Percentiles rank a stretch among this genome's conserved stretches.
These are phyloP conservation scores for Roridomyces roridus DNA, from an alignment of 768 basidiomycete species.

Conservation along the genomic window DNA sequence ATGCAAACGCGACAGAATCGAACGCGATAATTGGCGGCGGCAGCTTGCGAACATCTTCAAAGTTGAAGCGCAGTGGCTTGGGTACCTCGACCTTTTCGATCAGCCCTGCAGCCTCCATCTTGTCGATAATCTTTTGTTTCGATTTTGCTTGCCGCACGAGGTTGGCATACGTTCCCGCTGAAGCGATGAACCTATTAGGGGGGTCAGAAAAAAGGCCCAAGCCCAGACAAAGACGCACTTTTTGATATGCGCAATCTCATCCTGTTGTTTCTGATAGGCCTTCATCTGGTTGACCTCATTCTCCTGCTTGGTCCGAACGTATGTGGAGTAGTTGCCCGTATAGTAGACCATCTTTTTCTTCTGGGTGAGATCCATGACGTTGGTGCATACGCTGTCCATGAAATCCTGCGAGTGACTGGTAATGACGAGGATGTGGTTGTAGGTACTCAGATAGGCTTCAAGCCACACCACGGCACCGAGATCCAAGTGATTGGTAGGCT, in stretches of 20 bases:
- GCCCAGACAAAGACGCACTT: constrained; percentile 59
- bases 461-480: constrained; percentile 98
- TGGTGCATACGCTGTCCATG: constrained; percentile 97
- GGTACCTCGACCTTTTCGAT: constrained; percentile 87
- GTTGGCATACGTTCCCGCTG: constrained; percentile 99
- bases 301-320: constrained; percentile 93
- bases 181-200: constrained; percentile 90
- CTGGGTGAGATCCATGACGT: constrained; percentile 94
- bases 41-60: constrained; percentile 91
- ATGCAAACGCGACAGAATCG: constrained; percentile 92
- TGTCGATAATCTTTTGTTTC: constrained; percentile 99
- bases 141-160: constrained; percentile 99
- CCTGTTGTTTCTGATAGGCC: constrained; percentile 97
- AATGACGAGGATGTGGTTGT: constrained; percentile 98
- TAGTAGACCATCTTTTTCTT: constrained; percentile 96
- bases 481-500: constrained; percentile 93
- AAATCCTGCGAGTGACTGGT: constrained; percentile 99
- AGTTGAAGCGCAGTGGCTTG: constrained; percentile 88
- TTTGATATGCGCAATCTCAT: constrained; percentile 98
- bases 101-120: constrained; percentile 99
- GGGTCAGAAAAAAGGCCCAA: constrained; percentile 15
- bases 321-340: constrained; percentile 96
- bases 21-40: constrained; percentile 99
- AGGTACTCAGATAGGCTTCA: constrained; percentile 96
- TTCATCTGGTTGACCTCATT: constrained; percentile 99